phyloP scores from a whole-genome alignment of 1,139 yeast species.

The Magnusiomyces suaveolens region DNA sequence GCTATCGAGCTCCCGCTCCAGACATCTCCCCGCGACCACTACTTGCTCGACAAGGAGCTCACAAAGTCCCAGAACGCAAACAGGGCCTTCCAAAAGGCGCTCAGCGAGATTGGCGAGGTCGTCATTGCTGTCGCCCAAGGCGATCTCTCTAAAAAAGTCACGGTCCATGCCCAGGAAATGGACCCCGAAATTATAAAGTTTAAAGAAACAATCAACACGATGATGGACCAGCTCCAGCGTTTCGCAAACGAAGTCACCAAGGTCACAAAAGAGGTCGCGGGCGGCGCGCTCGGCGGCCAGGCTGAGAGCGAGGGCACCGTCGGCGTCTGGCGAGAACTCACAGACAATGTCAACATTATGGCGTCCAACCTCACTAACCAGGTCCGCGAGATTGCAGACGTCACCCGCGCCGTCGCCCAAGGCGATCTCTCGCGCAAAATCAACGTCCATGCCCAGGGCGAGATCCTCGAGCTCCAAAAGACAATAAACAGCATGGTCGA shows the following conservation, averaged over 20 bases:
- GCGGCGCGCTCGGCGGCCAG: slow-evolving; percentile 82
- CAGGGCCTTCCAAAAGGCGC: slow-evolving; percentile 65
- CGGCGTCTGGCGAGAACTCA: slow-evolving; percentile 77
- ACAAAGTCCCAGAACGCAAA: slow-evolving; percentile 54
- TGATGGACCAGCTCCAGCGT: slow-evolving; percentile 80
- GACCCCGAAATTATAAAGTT: slow-evolving; percentile 67
- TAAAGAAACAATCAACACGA: slow-evolving; percentile 71
- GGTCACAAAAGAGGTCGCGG: slow-evolving; percentile 82
- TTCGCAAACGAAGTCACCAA: slow-evolving; percentile 77
- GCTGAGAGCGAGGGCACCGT: slow-evolving; percentile 76
- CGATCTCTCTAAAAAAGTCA: slow-evolving; percentile 67
- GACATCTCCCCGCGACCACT: slow-evolving; percentile 23
- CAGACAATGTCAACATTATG: slow-evolving; percentile 81
- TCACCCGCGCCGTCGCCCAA: slow-evolving; percentile 72
- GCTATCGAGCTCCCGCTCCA: neutral
- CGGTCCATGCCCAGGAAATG: slow-evolving; percentile 59
- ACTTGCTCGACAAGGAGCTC: slow-evolving; percentile 35
- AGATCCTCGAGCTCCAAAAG: slow-evolving; percentile 65
- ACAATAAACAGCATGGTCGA: slow-evolving; percentile 84
- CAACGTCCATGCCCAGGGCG: slow-evolving; percentile 80
- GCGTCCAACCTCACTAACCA: slow-evolving; percentile 78
- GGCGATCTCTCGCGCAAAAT: slow-evolving; percentile 71
- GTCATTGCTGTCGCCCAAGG: slow-evolving; percentile 82
- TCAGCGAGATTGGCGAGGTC: slow-evolving; percentile 71
- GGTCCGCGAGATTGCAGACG: slow-evolving; percentile 79